Conservation (phyloP, 805 yeast genomes). For the Kodamaea hsintzibuensis region DNA sequence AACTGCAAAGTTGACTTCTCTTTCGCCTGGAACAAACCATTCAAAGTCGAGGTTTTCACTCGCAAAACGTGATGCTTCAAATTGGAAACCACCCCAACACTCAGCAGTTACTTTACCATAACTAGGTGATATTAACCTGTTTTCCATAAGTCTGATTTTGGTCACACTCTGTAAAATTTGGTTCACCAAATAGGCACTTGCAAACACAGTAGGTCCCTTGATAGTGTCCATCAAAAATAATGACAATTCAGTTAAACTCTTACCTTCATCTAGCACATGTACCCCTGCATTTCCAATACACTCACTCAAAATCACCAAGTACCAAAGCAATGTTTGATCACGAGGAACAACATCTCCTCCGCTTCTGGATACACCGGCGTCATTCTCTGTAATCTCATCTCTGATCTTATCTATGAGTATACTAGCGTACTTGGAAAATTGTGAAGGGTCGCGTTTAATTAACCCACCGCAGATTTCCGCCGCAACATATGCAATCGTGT, state of each 20-base stretch:
- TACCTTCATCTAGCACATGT: slow-evolving; percentile 42
- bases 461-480: slow-evolving; percentile 75
- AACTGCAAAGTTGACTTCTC: slow-evolving; percentile 61
- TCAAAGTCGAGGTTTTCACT: slow-evolving; percentile 52
- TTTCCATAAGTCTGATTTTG: slow-evolving; percentile 57
- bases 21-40: slow-evolving; percentile 73
- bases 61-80: slow-evolving; percentile 51
- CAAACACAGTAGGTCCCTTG: slow-evolving; percentile 65
- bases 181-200: slow-evolving; percentile 63
- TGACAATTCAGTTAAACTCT: slow-evolving; percentile 50
- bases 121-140: slow-evolving; percentile 51
- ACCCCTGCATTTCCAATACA: slow-evolving; percentile 67
- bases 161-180: slow-evolving; percentile 66
- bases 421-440: slow-evolving; percentile 44
- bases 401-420: slow-evolving; percentile 53
- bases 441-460: slow-evolving; percentile 60
- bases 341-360: slow-evolving; percentile 69
- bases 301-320: slow-evolving; percentile 68
- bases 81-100: slow-evolving; percentile 78
- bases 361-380: slow-evolving; percentile 75
- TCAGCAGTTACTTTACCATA: slow-evolving; percentile 43
- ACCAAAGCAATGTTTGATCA: slow-evolving; percentile 75
- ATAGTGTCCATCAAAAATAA: slow-evolving; percentile 46
- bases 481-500: slow-evolving; percentile 62
- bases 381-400: slow-evolving; percentile 70